Evolutionary conservation across 768 basidiomycete species (phyloP), one percentile per base, ranked within the genome.

Genomic region (Leucogyrophana mollusca): DNA sequence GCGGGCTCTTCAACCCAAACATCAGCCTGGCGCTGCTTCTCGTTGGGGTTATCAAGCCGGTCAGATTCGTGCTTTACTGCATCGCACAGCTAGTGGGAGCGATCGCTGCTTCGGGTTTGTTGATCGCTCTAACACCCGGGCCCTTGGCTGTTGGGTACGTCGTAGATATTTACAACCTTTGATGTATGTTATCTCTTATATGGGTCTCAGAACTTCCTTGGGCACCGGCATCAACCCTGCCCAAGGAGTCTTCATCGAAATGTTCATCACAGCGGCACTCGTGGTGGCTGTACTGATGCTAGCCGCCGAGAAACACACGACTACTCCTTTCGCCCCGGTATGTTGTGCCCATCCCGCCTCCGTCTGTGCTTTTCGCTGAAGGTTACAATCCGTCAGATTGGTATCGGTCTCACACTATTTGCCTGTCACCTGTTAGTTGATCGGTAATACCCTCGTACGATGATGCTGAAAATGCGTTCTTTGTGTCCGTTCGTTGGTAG

Each of bases 241-340:
- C 1, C 81, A 86, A 59, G 82, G 71, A 9, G 73, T 84, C 14
- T 86, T 85, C 60, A 83, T 86, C 49, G 84, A 87, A 59, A 81
- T 84, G 76, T 85, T 86, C 62, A 75, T 79, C 53, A 85, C 83
- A 11, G 69, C 77, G 10, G 69, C 72, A 11, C 69, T 86, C 33
- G 76, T 80, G 34, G 61, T 84, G 11, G 69, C 85, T 5, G 80
- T 85, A 14, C 74, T 86, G 50, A 85, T 87, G 82, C 61, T 87
- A 20, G 85, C 85, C 4, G 80, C 79, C 13, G 85, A 86, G 63
- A 86, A 86, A 62, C 84, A 85, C 53, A 66, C 70, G 21, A 70
- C 72, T 2, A 86, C 83, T 1, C 79, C 84, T 0, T 82, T 85
- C 55, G 83, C 83, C 16, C 85, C 85, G n/a, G 80, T 82, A 50